phyloP scores from a whole-genome alignment of 495 filamentous ascomycete species.

The Chaetomidium leptoderma region DNA sequence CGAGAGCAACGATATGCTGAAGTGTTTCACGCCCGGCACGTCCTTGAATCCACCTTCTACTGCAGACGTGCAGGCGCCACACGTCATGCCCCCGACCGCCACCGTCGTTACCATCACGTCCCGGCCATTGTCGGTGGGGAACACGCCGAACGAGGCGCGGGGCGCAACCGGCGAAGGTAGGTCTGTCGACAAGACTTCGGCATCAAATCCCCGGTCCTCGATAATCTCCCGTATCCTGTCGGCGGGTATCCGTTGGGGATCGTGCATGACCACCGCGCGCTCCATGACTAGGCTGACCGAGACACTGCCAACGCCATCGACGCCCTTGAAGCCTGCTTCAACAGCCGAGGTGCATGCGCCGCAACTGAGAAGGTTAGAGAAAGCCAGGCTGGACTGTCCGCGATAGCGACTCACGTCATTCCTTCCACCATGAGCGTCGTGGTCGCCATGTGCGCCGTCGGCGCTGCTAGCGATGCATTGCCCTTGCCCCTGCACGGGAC shows the following conservation, averaged over 20 bases:
- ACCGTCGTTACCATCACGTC: constrained; percentile 67
- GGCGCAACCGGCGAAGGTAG: constrained; percentile 46
- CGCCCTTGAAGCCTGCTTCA: constrained; percentile 73
- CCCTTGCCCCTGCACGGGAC: constrained; percentile 42
- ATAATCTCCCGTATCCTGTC: constrained; percentile 77
- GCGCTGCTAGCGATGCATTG: constrained; percentile 31
- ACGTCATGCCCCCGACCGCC: constrained; percentile 91
- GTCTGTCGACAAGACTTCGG: constrained; percentile 83
- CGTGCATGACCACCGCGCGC: constrained; percentile 83
- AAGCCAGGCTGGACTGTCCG: background rate
- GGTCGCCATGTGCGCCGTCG: constrained; percentile 68
- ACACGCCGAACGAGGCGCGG: constrained; percentile 29
- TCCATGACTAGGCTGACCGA: constrained; percentile 92
- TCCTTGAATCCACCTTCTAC: constrained; percentile 78
- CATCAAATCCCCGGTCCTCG: constrained; percentile 92
- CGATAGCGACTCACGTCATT: constrained; percentile 62
- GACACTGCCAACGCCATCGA: constrained; percentile 75
- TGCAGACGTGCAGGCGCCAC: constrained; percentile 90
- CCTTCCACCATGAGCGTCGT: constrained; percentile 84
- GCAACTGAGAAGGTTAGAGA: constrained; percentile 37
- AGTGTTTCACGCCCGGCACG: constrained; percentile 71
- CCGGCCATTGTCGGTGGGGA: constrained; percentile 31
- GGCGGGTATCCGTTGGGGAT: constrained; percentile 67
- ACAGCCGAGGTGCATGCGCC: constrained; percentile 86
- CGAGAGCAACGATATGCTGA: constrained; percentile 89